These are phyloP conservation scores for Glarea lozoyensis DNA, from an alignment of 495 filamentous ascomycete species.

Conservation along the genomic window DNA sequence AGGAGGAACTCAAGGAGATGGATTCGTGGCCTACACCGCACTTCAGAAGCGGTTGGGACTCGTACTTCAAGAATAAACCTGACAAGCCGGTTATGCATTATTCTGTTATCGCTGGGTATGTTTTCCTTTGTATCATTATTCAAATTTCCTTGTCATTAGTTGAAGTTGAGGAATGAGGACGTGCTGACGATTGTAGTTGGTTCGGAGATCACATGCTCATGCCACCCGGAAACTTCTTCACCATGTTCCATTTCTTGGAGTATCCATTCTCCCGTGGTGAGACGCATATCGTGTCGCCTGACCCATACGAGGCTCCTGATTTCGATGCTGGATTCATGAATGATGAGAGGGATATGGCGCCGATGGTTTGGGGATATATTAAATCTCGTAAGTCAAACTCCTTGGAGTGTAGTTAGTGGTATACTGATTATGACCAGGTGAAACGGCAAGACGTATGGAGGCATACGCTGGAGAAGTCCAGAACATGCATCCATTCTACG, in stretches of 20 bases:
- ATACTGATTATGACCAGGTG: no score
- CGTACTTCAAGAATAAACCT: slow-evolving; percentile 76
- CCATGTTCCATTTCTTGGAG: slow-evolving; percentile 81
- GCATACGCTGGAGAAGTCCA: slow-evolving; percentile 72
- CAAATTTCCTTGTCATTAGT: no score
- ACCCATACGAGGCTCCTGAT: slow-evolving; percentile 66
- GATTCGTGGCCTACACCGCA: slow-evolving; percentile 56
- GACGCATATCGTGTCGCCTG: slow-evolving; percentile 60
- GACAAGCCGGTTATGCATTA: slow-evolving; percentile 87
- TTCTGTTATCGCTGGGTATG: slow-evolving; percentile 52
- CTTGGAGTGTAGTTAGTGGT: no score
- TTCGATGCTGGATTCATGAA: slow-evolving; percentile 86
- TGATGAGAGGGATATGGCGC: slow-evolving; percentile 72
- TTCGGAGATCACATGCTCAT: slow-evolving; percentile 65
- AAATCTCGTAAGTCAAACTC: slow-evolving; percentile 60
- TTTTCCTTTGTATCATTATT: not conserved
- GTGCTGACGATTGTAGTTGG: slow-evolving; percentile 26
- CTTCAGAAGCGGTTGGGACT: slow-evolving; percentile 64
- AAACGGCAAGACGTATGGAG: slow-evolving; percentile 70
- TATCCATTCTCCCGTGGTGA: slow-evolving; percentile 73
- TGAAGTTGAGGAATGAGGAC: no score
- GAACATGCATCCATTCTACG: slow-evolving; percentile 56
- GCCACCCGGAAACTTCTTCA: slow-evolving; percentile 74
- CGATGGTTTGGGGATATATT: slow-evolving; percentile 82
- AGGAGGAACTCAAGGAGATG: slow-evolving; percentile 60